Evolutionary conservation across 768 basidiomycete species (phyloP), one percentile per base, ranked within the genome.

Genomic region (Chalciporus pseudorubinellus): DNA sequence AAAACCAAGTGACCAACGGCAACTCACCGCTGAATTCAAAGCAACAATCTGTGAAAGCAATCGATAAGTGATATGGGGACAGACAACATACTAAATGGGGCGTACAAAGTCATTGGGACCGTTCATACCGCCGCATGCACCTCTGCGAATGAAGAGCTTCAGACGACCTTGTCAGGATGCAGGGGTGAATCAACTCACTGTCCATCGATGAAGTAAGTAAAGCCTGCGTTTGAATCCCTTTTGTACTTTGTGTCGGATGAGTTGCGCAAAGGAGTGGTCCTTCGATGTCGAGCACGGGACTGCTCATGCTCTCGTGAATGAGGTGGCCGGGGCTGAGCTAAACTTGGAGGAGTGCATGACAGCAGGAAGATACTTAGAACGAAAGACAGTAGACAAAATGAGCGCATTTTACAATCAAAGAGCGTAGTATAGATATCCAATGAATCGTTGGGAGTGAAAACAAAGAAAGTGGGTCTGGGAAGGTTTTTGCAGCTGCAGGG

Each of bases 41-140:
- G 77, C 77, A 18, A 78, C 75, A 38, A 79, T 72, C 77, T 78
- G 34, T 36, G 55, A 45, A 29, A 18, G 21, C 24, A 19, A 16
- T 41, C 3, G 4, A n/a, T 51, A 39, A 55, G 40, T 34, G 22
- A 44, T 21, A 31, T 6, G 22, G 18, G 26, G 11, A 33, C 0
- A 18, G 2, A 16, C 16, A 20, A 21, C 13, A 31, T 31, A 28
- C 38, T 28, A 28, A 11, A 24, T 31, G 21, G 38, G 38, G 57
- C 67, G 18, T 46, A 70, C 67, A 26, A 58, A 68, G 49, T 70
- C 66, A 22, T 24, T 44, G 38, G 66, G 58, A 39, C 46, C n/a
- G 19, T 60, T 67, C 12, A 29, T 44, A 36, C 6, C 10, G 19
- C 66, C 66, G 51, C 77, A 79, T 5, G 77, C 76, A 43, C 76